These are phyloP conservation scores for Chalciporus piperatus DNA, from an alignment of 768 basidiomycete genomes.

Conservation along the genomic window DNA sequence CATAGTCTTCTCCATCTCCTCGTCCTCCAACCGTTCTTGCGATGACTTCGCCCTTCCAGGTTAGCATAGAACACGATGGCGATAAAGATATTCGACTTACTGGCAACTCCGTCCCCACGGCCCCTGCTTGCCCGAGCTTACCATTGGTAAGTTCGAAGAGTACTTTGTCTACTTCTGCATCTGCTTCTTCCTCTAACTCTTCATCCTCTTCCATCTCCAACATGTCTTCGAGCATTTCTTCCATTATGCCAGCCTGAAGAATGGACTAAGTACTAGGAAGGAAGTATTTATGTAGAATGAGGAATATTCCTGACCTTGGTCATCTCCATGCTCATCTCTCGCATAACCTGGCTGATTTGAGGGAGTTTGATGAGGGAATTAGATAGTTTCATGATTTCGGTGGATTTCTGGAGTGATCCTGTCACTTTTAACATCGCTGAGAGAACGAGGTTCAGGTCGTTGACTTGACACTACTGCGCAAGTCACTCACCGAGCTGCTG, in stretches of 20 bases:
- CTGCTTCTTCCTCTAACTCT: constrained; percentile 93
- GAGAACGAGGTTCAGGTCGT: background rate
- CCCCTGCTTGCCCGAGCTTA: constrained; percentile 84
- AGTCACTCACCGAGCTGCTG: constrained; percentile 82
- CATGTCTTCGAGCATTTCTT: constrained; percentile 96
- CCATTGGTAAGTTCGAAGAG: constrained; percentile 94
- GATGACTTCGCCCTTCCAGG: constrained; percentile 39
- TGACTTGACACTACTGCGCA: background rate
- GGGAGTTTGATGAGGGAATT: constrained; percentile 89
- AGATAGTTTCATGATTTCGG: constrained; percentile 99
- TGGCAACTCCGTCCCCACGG: constrained; percentile 68
- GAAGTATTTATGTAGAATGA: background rate
- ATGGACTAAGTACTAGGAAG: constrained; percentile 4
- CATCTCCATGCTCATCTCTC: constrained; percentile 99
- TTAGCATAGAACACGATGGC: constrained; percentile 3
- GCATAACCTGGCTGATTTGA: constrained; percentile 89
- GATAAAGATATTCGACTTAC: constrained; percentile 44
- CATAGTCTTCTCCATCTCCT: constrained; percentile 85
- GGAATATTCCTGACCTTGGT: constrained; percentile 68
- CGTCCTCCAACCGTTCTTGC: constrained; percentile 67
- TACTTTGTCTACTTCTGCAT: constrained; percentile 96
- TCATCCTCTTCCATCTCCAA: constrained; percentile 92
- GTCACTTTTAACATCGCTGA: constrained; percentile 96
- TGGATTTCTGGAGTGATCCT: constrained; percentile 95
- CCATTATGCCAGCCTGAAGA: constrained; percentile 90